Base-by-base conservation (phyloP, 2,329 filamentous ascomycete genomes). In the Pseudovirgaria hyperparasitica region DNA sequence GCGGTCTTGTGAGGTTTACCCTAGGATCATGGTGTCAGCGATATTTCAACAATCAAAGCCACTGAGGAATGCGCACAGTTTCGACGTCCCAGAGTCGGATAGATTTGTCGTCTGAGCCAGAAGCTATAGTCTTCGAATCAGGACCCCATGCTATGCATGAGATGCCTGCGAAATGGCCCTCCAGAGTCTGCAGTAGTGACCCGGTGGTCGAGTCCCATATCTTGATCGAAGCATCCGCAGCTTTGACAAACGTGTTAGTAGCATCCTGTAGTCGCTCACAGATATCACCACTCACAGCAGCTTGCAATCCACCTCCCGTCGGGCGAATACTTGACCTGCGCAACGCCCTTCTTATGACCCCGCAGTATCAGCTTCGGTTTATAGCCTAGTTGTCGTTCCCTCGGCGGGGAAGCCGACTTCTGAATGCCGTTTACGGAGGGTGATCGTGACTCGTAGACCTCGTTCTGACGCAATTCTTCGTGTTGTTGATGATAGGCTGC, bases 71-170 rank as follows among this genome's bases (percentile, higher is more conserved):
- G 31, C 50, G 23, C 46, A 64, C 60, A 6, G 67, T 70, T 11
- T 60, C 44, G 4, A 70, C 60, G 41, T 94, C 82, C 90, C 90
- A 98, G 1, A 98, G 62, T 3, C 90, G 73, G 36, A 98, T 96
- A 1, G 80, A 75, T 58, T 98, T 98, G 65, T 98, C 90, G 55
- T 98, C 90, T 5, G 82, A 87, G 14, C 87, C 90, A 7, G 82
- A 87, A 4, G 87, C 90, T 24, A 98, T 67, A 3, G 81, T 82
- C 40, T 76, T 76, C 34, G 79, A 84, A 52, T 96, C 85, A 0
- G 87, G 86, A 33, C 78, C 78, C 90, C 90, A 98, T n/a, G 86
- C 77, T 25, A 98, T 68, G 20, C 85, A 87, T 17, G 82, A 92
- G 11, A 98, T 74, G 34, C 90, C 90, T 1, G 87, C 86, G 48